Evolutionary conservation across 129 eudicot species (phyloP).

Genomic region (Tanacetum coccineum): DNA sequence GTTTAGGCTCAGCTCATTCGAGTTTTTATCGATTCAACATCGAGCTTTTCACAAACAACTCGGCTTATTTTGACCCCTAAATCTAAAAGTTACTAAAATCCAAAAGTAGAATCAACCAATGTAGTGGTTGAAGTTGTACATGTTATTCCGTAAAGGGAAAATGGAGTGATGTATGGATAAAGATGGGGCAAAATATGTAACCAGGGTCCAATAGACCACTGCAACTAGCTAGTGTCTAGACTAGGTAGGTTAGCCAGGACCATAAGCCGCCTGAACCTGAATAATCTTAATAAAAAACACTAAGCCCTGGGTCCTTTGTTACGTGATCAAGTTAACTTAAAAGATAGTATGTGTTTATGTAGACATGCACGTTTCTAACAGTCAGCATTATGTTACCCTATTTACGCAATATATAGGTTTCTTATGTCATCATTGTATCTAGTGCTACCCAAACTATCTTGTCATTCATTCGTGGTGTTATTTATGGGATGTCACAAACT

Average conservation of each 20-base stretch:
- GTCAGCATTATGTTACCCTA: slow-evolving; percentile 6
- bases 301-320: slow-evolving; percentile 27
- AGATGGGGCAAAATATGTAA: slow-evolving; percentile 15
- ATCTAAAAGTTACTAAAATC: too few species aligned
- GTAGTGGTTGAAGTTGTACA: slow-evolving; percentile 11
- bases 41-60: too few species aligned
- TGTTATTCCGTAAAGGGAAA: slow-evolving; percentile 27
- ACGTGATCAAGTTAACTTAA: slow-evolving; percentile 27
- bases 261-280: slow-evolving; percentile 28
- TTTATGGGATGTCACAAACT: background rate
- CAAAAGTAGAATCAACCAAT: slow-evolving; percentile 5
- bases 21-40: too few species aligned
- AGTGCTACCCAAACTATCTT: slow-evolving; percentile 27
- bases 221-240: background rate
- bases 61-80: too few species aligned
- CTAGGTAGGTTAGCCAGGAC: slow-evolving; percentile 9
- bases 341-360: background rate
- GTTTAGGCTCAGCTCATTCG: too few species aligned
- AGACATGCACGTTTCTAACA: slow-evolving; percentile 27
- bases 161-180: slow-evolving; percentile 30
- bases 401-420: slow-evolving; percentile 16
- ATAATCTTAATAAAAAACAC: background rate
- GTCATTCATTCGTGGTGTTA: slow-evolving; percentile 15
- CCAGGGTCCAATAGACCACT: slow-evolving; percentile 13
- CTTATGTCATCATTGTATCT: slow-evolving; percentile 26